Conservation (phyloP, 768 basidiomycete genomes). For the Naganishia randhawae region DNA sequence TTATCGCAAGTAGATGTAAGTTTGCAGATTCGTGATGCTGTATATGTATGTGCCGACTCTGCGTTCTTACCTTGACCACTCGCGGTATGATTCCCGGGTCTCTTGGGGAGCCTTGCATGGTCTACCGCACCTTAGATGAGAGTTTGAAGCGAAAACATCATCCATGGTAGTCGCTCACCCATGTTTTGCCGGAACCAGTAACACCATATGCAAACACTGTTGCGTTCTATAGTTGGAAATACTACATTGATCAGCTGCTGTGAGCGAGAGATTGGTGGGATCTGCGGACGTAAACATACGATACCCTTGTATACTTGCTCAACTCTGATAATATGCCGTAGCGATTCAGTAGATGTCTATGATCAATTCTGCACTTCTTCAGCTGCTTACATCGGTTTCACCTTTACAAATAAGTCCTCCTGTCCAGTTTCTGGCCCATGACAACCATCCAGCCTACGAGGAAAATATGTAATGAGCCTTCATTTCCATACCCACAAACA, state of each 20-base stretch:
- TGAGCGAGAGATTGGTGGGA: background rate
- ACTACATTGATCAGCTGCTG: background rate
- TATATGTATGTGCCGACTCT: background rate
- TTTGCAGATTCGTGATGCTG: background rate
- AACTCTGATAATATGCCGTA: conserved; percentile 45
- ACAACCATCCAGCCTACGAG: conserved; percentile 65
- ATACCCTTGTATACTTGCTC: conserved; percentile 73
- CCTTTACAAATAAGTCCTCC: conserved; percentile 69
- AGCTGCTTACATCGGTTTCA: conserved; percentile 59
- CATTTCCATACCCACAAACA: background rate
- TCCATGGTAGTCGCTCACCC: conserved; percentile 21
- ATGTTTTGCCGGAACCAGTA: conserved; percentile 82
- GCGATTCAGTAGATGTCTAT: background rate
- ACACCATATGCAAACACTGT: conserved; percentile 89
- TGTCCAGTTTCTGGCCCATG: conserved; percentile 69
- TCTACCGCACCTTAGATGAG: conserved; percentile 53
- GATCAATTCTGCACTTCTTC: background rate
- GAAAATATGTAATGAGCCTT: background rate
- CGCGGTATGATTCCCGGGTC: conserved; percentile 84
- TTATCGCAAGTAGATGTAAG: background rate
- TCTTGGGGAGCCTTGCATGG: conserved; percentile 74
- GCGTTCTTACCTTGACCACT: conserved; percentile 61
- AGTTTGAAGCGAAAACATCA: background rate
- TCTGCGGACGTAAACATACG: background rate
- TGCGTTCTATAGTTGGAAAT: conserved; percentile 55